Conservation (phyloP, 2,329 filamentous ascomycete species). For the Colletotrichum zoysiae region DNA sequence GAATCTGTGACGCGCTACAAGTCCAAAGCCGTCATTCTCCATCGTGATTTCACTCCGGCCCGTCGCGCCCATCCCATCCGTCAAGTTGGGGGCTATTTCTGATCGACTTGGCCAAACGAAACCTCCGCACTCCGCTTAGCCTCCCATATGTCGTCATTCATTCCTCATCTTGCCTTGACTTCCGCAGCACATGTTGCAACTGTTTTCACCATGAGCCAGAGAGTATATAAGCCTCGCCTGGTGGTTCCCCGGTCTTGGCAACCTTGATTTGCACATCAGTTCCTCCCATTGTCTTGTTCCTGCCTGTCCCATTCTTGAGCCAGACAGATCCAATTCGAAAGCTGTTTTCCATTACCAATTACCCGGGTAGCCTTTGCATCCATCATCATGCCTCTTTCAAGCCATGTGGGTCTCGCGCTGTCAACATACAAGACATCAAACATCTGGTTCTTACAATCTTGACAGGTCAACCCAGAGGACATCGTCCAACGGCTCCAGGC, state of each 20-base stretch:
- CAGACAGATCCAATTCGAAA: neutral
- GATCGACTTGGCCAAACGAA: constrained; percentile 11
- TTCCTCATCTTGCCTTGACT: constrained; percentile 27
- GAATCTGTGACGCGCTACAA: constrained; percentile 12
- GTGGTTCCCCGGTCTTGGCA: constrained; percentile 15
- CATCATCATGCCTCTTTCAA: constrained; percentile 40
- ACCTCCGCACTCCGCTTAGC: constrained; percentile 24
- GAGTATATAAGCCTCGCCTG: constrained; percentile 33
- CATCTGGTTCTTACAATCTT: neutral
- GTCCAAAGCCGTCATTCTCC: neutral
- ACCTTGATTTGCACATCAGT: neutral
- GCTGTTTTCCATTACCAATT: neutral
- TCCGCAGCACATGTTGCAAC: constrained; percentile 1
- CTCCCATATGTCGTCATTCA: constrained; percentile 37
- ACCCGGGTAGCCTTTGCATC: neutral
- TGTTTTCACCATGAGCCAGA: neutral
- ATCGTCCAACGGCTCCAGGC: constrained; percentile 66
- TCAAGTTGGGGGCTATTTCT: neutral
- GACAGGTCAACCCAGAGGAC: constrained; percentile 66
- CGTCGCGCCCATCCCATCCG: constrained; percentile 3
- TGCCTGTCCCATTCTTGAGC: neutral
- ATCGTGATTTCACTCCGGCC: constrained; percentile 30
- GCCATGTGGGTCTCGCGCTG: constrained; percentile 28
- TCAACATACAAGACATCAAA: neutral
- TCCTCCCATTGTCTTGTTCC: neutral